Base-by-base conservation (phyloP, 1,139 yeast species). In the Saccharomyces hybrid region DNA sequence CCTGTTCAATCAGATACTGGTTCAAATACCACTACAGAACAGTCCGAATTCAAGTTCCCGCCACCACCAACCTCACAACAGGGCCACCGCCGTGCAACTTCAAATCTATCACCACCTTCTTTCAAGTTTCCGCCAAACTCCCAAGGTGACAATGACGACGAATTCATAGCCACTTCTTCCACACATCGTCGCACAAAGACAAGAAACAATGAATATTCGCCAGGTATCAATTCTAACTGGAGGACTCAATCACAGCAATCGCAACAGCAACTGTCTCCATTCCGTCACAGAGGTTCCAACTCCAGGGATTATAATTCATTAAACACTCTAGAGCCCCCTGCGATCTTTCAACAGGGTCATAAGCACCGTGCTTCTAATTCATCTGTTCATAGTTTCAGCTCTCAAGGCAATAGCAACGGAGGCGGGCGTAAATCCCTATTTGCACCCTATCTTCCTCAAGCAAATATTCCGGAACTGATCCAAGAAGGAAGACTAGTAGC, bases 361-460 rank as follows among this genome's bases (percentile, higher is more conserved):
- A 81, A 88, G 60, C 76, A 84, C 13, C 79, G 89, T 54, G 83
- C 83, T 61, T 87, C 95, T 2, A 83, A 84, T 62, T 84, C 68
- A 4, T 68, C 71, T 3, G 59, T 66, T 27, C 67, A 67, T 52
- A 67, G 70, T 52, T 66, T 66, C 41, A 59, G 52, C 46, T 52
- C 80, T 54, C 83, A 82, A 30, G 79, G 79, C 1, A 82, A 30
- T 31, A 57, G 54, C 49, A 57, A 57, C 32, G 55, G 56, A 41
- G 61, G 59, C 47, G 56, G 61, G 4, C 82, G 99, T 63, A 93
- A 91, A 68, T 88, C 97, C 0, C 78, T 93, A 54, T 93, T 93
- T 74, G 96, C 97, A 30, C 99, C 99, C 5, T 93, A 93, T 68
- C 78, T 93, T 57, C 97, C 98, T 3, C 99, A 93, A 67, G 87